Conservation (phyloP, 2,329 filamentous ascomycete genomes). For the Fusarium sp. region DNA sequence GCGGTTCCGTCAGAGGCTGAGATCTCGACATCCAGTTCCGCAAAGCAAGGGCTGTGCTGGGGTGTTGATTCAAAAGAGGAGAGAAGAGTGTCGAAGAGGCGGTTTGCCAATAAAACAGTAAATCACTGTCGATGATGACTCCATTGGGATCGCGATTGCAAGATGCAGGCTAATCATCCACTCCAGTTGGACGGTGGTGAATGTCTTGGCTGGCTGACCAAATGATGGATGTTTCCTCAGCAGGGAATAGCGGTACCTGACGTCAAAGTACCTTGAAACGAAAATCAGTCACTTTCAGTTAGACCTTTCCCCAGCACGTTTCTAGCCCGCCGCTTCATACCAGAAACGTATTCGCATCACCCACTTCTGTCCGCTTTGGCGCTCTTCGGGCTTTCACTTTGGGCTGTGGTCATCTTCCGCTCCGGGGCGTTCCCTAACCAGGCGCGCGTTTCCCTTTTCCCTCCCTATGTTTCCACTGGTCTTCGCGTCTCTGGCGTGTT, state of each 20-base stretch:
- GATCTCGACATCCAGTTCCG: not conserved
- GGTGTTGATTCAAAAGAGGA: not conserved
- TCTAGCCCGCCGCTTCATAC: conserved; percentile 37
- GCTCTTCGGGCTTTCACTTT: conserved; percentile 36
- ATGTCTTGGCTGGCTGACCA: conserved; percentile 20
- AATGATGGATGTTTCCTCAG: conserved; percentile 20
- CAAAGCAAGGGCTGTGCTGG: not conserved
- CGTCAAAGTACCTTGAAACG: conserved; percentile 33
- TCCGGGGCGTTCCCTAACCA: conserved; percentile 30
- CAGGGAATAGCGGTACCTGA: conserved; percentile 22
- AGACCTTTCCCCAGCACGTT: conserved; percentile 35
- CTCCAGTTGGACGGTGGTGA: conserved; percentile 1
- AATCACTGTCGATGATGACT: conserved; percentile 15
- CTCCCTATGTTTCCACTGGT: conserved; percentile 18
- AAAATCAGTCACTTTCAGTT: conserved; percentile 33
- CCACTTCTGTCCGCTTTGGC: conserved; percentile 41
- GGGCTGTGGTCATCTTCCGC: conserved; percentile 21
- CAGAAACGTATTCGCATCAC: conserved; percentile 41
- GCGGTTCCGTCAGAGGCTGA: conserved; percentile 3
- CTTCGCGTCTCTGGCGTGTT: conserved; percentile 19
- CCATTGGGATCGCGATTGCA: conserved; percentile 24
- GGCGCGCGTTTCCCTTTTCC: conserved; percentile 33
- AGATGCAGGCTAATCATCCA: conserved; percentile 15
- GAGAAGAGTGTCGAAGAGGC: not conserved
- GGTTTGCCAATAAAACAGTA: conserved; percentile 12